Conservation (phyloP, 176 grass and related monocot genomes). For the Oryza meridionalis region DNA sequence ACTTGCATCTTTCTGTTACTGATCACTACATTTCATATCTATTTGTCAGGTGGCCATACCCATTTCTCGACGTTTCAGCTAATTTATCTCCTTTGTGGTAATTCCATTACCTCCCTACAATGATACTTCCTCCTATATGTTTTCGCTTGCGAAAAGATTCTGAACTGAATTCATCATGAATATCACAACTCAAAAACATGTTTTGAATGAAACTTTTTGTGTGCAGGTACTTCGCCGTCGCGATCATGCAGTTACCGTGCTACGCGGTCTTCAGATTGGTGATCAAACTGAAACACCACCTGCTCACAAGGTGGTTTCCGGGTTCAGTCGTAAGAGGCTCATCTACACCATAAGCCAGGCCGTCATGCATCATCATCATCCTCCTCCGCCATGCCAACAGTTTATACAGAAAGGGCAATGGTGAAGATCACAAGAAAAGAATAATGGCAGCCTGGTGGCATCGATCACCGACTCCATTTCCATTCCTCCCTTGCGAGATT, state of each 20-base stretch:
- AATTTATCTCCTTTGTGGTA: constrained; percentile 76
- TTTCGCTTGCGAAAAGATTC: background rate
- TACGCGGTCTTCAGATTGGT: constrained; percentile 70
- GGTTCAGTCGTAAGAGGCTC: constrained; percentile 5
- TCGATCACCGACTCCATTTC: background rate
- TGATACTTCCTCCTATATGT: background rate
- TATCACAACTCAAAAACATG: background rate
- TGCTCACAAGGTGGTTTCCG: constrained; percentile 68
- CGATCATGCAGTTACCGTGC: constrained; percentile 84
- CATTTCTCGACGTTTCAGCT: constrained; percentile 78
- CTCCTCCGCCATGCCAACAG: background rate
- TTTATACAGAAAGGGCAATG: background rate
- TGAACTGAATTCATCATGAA: background rate
- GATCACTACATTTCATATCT: background rate
- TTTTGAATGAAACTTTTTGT: background rate
- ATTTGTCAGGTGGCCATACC: constrained; percentile 90
- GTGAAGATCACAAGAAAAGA: background rate
- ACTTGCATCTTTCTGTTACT: background rate
- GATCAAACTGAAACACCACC: constrained; percentile 67
- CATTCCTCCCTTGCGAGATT: constrained; percentile 17
- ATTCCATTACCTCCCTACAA: background rate
- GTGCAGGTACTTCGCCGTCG: constrained; percentile 67
- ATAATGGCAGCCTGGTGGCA: constrained; percentile 1
- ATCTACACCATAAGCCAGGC: constrained; percentile 10
- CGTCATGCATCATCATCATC: background rate